Percentiles rank a stretch among this genome's conserved stretches.
These are phyloP conservation scores for Aureobasidium leucospermi DNA, from an alignment of 2,329 filamentous ascomycete species.

Conservation along the genomic window DNA sequence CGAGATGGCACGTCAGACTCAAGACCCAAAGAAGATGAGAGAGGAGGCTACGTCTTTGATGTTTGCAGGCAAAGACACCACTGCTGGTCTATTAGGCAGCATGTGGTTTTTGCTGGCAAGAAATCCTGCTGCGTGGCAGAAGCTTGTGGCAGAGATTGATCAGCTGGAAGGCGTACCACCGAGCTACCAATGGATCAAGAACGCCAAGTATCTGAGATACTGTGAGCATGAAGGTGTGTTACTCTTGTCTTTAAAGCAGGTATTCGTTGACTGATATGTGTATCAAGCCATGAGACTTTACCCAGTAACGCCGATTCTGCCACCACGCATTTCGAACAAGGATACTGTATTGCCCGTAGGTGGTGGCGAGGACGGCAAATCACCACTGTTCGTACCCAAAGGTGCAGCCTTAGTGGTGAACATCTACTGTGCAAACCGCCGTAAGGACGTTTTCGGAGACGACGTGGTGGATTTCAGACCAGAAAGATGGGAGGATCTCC, in stretches of 20 bases:
- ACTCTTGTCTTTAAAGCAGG: not conserved
- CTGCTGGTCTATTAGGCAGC: conserved; percentile 39
- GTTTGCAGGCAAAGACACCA: conserved; percentile 47
- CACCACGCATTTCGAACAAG: conserved; percentile 61
- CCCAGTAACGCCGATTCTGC: conserved; percentile 55
- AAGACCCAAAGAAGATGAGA: conserved; percentile 32
- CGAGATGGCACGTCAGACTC: conserved; percentile 45
- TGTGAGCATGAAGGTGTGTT: conserved; percentile 51
- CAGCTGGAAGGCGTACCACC: conserved; percentile 34
- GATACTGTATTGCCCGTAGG: conserved; percentile 68
- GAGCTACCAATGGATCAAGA: conserved; percentile 18
- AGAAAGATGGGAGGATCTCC: conserved; percentile 26
- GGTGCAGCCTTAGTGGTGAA: conserved; percentile 25
- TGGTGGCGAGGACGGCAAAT: conserved; percentile 43
- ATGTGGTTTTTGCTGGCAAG: conserved; percentile 26
- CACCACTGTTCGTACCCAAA: conserved; percentile 44
- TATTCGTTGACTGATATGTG: conserved; percentile 40
- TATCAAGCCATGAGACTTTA: conserved; percentile 74
- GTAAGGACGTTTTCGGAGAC: conserved; percentile 31
- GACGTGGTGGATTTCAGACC: conserved; percentile 33
- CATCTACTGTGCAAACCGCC: conserved; percentile 31
- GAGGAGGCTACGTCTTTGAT: conserved; percentile 42
- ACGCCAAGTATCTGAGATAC: conserved; percentile 37
- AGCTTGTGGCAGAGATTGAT: conserved; percentile 20
- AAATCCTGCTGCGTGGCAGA: conserved; percentile 19